Evolutionary conservation across 371 early-diverging fungal species (phyloP).

Genomic region (Mucor sp.): DNA sequence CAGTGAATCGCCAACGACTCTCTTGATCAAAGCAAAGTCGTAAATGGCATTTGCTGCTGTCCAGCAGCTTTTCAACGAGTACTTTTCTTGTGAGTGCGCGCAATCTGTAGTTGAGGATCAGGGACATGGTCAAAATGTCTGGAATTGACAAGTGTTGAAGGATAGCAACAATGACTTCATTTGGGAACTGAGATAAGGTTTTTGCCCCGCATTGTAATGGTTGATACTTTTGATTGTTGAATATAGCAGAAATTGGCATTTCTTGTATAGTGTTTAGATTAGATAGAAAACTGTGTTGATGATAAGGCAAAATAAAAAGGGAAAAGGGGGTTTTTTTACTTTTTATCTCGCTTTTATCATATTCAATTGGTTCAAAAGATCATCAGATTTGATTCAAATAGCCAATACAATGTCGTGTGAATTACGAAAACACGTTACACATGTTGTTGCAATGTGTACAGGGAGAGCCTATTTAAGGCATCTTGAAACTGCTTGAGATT

Average conservation of each 20-base stretch:
- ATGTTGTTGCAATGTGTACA: background rate
- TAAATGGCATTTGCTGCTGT: slow-evolving; percentile 1
- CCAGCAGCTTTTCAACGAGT: slow-evolving; percentile 7
- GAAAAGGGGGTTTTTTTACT: background rate
- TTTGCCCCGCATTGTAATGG: slow-evolving; percentile 5
- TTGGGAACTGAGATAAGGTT: slow-evolving; percentile 11
- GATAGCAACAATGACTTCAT: slow-evolving; percentile 16
- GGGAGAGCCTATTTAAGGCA: background rate
- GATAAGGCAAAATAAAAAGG: slow-evolving; percentile 1
- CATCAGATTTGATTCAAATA: slow-evolving; percentile 4
- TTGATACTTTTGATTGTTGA: background rate
- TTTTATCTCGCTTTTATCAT: background rate
- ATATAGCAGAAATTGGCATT: background rate
- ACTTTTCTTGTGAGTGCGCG: slow-evolving; percentile 9
- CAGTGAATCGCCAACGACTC: slow-evolving; percentile 20
- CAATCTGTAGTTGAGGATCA: slow-evolving; percentile 2
- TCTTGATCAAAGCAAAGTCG: slow-evolving; percentile 24
- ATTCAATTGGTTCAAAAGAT: slow-evolving; percentile 5
- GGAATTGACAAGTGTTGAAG: slow-evolving; percentile 14
- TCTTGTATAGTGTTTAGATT: background rate
- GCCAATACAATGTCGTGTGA: background rate
- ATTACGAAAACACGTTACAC: background rate
- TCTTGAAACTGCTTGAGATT: background rate
- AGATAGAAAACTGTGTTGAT: slow-evolving; percentile 1
- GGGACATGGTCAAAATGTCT: slow-evolving; percentile 12